Conservation (phyloP, 352 stramenopile species). For the Pythium myriotylum region DNA sequence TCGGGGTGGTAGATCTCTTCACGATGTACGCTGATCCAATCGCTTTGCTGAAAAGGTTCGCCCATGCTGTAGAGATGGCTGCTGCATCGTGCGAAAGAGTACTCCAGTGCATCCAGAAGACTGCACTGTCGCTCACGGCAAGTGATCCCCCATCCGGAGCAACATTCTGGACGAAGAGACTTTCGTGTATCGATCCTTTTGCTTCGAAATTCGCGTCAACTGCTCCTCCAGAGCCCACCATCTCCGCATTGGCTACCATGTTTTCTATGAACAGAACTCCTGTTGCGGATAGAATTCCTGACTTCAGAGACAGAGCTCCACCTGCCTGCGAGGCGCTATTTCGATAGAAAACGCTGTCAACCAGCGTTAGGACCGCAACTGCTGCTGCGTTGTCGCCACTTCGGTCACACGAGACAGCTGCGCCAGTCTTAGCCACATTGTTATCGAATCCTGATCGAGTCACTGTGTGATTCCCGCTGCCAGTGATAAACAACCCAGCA, state of each 20-base stretch:
- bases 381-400: not conserved
- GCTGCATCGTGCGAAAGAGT: slow-evolving; percentile 11
- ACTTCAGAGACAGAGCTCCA: slow-evolving; percentile 6
- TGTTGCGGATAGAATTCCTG: not conserved
- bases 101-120: not conserved
- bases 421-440: not conserved
- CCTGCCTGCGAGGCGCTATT: slow-evolving; percentile 9
- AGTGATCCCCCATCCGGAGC: slow-evolving; percentile 18
- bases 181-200: not conserved
- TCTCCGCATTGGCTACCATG: not conserved
- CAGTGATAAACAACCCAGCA: slow-evolving; percentile 25
- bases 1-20: not conserved
- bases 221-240: slow-evolving; percentile 7
- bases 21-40: not conserved
- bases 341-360: slow-evolving; percentile 18
- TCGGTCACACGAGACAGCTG: not conserved
- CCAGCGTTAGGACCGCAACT: not conserved
- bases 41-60: slow-evolving; percentile 12
- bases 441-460: slow-evolving; percentile 5
- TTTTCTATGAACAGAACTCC: slow-evolving; percentile 21
- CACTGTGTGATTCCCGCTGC: slow-evolving; percentile 10
- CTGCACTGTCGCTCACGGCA: not conserved
- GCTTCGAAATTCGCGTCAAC: not conserved
- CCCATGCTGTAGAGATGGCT: not conserved
- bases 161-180: slow-evolving; percentile 23